phyloP scores from a whole-genome alignment of 192 early-diverging fungal genomes.

The Backusella macrospora region DNA sequence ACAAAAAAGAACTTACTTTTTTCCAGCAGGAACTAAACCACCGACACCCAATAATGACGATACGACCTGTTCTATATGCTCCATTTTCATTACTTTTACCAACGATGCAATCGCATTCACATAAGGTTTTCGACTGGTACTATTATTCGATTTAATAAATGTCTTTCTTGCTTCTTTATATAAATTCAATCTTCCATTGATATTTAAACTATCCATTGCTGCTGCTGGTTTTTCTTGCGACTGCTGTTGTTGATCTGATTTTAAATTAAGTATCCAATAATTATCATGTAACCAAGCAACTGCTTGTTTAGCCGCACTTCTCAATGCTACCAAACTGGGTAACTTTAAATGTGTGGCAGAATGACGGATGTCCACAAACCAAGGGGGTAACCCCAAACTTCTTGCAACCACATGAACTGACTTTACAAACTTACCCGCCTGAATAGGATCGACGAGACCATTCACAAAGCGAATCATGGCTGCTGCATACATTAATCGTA shows the following conservation, averaged over 20 bases:
- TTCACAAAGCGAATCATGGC: conserved; percentile 61
- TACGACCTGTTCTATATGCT: conserved; percentile 46
- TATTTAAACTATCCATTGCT: not conserved
- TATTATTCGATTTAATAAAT: conserved; percentile 26
- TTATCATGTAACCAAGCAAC: conserved; percentile 13
- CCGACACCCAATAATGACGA: conserved; percentile 57
- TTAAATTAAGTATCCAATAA: conserved; percentile 53
- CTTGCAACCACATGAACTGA: conserved; percentile 55
- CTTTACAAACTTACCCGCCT: conserved; percentile 54
- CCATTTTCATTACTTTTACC: not conserved
- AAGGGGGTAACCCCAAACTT: conserved; percentile 58
- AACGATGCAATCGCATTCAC: not conserved
- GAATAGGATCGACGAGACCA: conserved; percentile 60
- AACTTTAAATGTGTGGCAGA: conserved; percentile 66
- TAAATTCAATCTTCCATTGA: conserved; percentile 14
- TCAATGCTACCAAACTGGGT: conserved; percentile 57
- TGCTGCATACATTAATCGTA: conserved; percentile 50
- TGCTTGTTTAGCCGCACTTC: conserved; percentile 45
- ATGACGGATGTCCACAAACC: conserved; percentile 73
- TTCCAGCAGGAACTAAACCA: conserved; percentile 58
- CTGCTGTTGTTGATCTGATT: conserved; percentile 20
- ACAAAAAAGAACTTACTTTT: conserved; percentile 47
- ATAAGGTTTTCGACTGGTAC: not conserved
- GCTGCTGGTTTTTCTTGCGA: not conserved
- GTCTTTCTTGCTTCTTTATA: conserved; percentile 39